Evolutionary conservation across 1,284 basidiomycete species (phyloP), one percentile per base, ranked within the genome.

Genomic region (Pseudozyma thailandica): DNA sequence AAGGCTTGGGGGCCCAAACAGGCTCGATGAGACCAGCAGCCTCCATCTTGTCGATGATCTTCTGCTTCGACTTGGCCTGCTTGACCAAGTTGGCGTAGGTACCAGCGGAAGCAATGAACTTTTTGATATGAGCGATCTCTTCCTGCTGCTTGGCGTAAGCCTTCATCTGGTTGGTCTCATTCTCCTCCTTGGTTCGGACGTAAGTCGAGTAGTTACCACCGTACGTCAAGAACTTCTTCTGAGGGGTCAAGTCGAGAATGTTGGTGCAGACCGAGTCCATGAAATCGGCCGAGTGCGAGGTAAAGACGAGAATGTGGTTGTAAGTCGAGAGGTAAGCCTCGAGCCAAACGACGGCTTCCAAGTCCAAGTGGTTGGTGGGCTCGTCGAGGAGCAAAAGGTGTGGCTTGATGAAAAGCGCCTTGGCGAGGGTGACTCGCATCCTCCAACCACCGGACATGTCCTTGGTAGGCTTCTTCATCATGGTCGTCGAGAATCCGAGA

Each of bases 381-480:
- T 82, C 83, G 63, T 97, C 94, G 70, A 97, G 89, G 30, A 98
- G 86, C 26, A 98, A 87, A 23, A 98, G 85, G 86, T 98, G 95
- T 6, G 95, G 94, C 86, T 96, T 97, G 84, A 98, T 86, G 85
- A 98, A 98, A 50, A 98, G 87, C 1, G 95, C 95, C 68, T 94
- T 89, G 25, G 95, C 95, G 48, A 98, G 90, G 15, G 96, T 92
- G 63, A 98, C 94, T 84, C 96, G 90, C 95, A 98, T 98, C 69
- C 95, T 88, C 95, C 95, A 98, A 81, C 94, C 94, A 88, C 94
- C 95, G 79, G 90, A 91, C 93, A 98, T 96, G 84, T 98, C 95
- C 85, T 94, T 95, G 52, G 95, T 98, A 15, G 94, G 91, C 84
- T 92, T 93, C 83, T 88, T 88, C 94, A 98, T 97, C 95, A 98